A percentile compares a stretch with the other conserved stretches of the same genome.
Evolutionary conservation across 78 protist genomes (phyloP).

Genomic region (Creolimax fragrantissima): DNA sequence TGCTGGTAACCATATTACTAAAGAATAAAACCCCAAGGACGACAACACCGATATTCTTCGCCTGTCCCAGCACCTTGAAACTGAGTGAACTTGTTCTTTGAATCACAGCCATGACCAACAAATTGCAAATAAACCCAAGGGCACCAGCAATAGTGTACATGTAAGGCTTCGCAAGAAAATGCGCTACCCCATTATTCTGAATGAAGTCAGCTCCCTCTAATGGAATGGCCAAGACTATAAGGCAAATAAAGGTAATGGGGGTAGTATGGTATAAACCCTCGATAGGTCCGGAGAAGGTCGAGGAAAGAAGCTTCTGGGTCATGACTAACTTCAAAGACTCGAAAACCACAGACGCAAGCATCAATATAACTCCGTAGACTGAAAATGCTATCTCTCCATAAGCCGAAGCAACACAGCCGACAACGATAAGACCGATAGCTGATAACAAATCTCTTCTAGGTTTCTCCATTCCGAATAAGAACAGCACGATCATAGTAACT

Average conservation of each 20-base stretch:
- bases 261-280: background rate
- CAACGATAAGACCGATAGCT: background rate
- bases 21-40: background rate
- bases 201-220: background rate
- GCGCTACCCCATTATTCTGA: background rate
- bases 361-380: background rate
- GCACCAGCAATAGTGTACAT: background rate
- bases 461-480: background rate
- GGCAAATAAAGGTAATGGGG: background rate
- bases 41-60: background rate
- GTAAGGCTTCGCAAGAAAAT: background rate
- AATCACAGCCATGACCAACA: background rate
- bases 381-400: background rate
- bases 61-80: background rate
- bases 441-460: background rate
- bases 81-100: background rate
- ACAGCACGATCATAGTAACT: background rate
- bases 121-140: background rate
- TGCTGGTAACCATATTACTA: background rate
- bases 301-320: background rate
- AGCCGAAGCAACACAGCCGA: background rate
- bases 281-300: background rate
- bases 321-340: background rate
- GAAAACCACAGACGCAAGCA: background rate
- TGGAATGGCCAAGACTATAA: background rate